Conservation (phyloP, 768 basidiomycete genomes). For the Auricularia sp. region DNA sequence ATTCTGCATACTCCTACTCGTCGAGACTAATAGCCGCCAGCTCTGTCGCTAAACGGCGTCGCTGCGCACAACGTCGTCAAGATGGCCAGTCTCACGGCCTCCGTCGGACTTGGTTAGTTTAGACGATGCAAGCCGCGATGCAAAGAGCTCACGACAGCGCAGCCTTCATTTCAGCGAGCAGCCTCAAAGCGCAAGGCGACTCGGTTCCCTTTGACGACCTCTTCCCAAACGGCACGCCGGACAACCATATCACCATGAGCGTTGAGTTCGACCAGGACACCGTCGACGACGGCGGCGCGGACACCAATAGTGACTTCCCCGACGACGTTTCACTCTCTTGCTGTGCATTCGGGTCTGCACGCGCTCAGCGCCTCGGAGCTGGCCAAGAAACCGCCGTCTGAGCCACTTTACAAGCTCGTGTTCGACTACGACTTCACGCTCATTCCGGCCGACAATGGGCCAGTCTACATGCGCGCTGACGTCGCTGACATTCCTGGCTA, state of each 20-base stretch:
- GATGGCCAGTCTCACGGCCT: too few species aligned
- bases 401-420: background rate
- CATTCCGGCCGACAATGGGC: constrained; percentile 5
- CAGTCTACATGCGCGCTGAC: background rate
- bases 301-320: background rate
- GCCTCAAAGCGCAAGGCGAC: too few species aligned
- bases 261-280: background rate
- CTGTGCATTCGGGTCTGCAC: background rate
- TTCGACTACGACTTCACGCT: constrained; percentile 4
- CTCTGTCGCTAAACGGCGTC: too few species aligned
- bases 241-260: background rate
- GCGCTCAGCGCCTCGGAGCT: background rate
- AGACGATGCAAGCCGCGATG: too few species aligned
- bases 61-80: too few species aligned
- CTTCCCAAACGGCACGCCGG: background rate
- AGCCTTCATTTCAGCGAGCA: too few species aligned
- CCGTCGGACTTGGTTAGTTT: too few species aligned
- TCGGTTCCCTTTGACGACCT: background rate
- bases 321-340: background rate
- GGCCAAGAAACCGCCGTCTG: background rate
- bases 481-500: constrained; percentile 1
- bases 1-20: too few species aligned
- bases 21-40: too few species aligned
- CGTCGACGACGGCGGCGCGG: background rate
- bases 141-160: too few species aligned